These are phyloP conservation scores for Porcisia deanei DNA, from an alignment of 208 protist species.

Conservation along the genomic window DNA sequence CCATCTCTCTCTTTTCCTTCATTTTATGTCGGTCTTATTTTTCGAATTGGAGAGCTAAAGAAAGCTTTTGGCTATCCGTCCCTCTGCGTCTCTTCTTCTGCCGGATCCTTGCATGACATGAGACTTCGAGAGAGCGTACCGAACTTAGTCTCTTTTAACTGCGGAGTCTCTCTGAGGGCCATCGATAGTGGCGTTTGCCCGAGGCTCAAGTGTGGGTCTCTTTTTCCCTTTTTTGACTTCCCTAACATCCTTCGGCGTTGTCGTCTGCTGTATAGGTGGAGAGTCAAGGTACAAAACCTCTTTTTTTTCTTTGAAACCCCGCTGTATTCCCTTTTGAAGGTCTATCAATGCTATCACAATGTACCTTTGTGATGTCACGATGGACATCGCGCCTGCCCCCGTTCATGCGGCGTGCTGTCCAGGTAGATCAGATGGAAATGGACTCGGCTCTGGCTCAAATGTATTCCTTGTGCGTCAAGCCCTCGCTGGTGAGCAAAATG, in stretches of 20 bases:
- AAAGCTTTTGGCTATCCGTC: neutral
- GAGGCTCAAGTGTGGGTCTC: neutral
- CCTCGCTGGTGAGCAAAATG: slow-evolving; percentile 87
- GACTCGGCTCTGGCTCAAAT: slow-evolving; percentile 92
- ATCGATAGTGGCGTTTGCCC: neutral
- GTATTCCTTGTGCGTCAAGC: slow-evolving; percentile 81
- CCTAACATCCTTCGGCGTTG: neutral
- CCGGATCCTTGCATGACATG: neutral
- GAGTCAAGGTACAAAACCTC: neutral
- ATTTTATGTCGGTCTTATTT: neutral
- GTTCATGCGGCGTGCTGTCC: slow-evolving; percentile 79
- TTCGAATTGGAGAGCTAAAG: neutral
- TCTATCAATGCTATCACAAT: slow-evolving; percentile 19
- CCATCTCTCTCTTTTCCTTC: neutral
- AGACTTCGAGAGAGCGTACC: neutral
- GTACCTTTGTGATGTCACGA: slow-evolving; percentile 42
- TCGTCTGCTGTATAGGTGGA: neutral
- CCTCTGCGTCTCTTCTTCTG: slow-evolving; percentile 10
- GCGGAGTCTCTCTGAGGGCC: neutral
- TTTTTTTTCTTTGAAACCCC: neutral
- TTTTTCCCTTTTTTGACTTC: neutral
- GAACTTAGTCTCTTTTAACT: slow-evolving; percentile 9
- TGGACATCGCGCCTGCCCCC: slow-evolving; percentile 73
- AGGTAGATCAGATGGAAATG: slow-evolving; percentile 92
- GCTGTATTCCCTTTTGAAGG: neutral